Percentiles rank a stretch among this genome's conserved stretches.
Conservation (phyloP, 768 basidiomycete species). For the Tricholoma bakamatsutake region DNA sequence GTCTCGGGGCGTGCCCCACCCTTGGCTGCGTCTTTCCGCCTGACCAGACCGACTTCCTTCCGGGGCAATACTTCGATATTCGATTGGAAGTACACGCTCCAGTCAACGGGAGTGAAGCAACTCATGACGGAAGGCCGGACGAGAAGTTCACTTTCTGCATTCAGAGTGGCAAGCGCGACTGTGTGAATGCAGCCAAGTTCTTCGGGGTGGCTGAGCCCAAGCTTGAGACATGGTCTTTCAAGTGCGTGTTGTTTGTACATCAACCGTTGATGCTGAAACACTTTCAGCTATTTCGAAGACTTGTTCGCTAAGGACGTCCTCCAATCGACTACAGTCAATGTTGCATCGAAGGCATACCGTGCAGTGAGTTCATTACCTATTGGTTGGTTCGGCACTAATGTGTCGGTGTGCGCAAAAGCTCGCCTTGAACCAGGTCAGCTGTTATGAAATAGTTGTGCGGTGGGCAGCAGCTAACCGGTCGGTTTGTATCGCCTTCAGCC, state of each 20-base stretch:
- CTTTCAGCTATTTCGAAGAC: constrained; percentile 35
- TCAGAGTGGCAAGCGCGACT: constrained; percentile 25
- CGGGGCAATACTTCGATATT: constrained; percentile 38
- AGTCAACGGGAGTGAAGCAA: constrained; percentile 33
- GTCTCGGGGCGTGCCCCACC: constrained; percentile 35
- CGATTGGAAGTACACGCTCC: constrained; percentile 38
- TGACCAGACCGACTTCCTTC: constrained; percentile 37
- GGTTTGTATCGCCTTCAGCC: constrained; percentile 18
- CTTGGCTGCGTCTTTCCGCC: constrained; percentile 39
- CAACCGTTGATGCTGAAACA: background rate
- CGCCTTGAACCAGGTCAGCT: constrained; percentile 13
- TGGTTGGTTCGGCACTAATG: background rate
- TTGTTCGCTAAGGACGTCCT: constrained; percentile 35
- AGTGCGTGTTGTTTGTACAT: constrained; percentile 19
- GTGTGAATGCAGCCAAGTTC: constrained; percentile 29
- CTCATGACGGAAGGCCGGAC: constrained; percentile 28
- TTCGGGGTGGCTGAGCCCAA: constrained; percentile 27
- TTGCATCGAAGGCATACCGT: constrained; percentile 37
- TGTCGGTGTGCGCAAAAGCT: constrained; percentile 16
- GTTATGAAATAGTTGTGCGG: background rate
- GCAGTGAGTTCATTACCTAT: constrained; percentile 22
- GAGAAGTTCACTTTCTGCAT: constrained; percentile 36
- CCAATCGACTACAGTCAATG: constrained; percentile 29
- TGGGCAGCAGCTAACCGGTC: background rate
- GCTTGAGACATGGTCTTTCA: constrained; percentile 37